Conservation (phyloP, 768 basidiomycete species). For the Galerina sulciceps region DNA sequence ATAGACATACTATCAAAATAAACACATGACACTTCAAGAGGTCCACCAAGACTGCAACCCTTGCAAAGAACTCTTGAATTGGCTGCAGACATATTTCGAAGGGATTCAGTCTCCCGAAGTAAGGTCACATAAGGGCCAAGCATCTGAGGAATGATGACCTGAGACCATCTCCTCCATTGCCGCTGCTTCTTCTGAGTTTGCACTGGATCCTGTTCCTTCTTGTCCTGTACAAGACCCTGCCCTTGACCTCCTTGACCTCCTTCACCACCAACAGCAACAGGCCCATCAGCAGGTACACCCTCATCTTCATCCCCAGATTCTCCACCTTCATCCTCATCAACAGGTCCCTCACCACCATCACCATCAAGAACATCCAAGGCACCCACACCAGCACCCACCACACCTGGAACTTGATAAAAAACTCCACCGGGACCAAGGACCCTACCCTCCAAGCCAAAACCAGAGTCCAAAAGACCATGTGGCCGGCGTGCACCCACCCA, state of each 20-base stretch:
- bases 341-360: no score
- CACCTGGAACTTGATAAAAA: not conserved
- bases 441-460: not conserved
- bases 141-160: constrained; percentile 7
- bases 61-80: not conserved
- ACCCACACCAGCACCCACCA: no score
- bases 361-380: no score
- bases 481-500: no score
- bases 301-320: no score
- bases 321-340: no score
- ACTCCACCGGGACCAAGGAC: not conserved
- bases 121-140: constrained; percentile 11
- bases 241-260: no score
- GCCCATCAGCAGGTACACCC: no score
- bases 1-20: constrained; percentile 14
- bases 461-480: no score
- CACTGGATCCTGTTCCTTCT: not conserved
- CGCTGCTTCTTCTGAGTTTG: constrained; percentile 3
- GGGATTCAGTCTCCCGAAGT: not conserved
- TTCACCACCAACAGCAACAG: not conserved
- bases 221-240: no score
- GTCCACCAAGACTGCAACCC: not conserved
- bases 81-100: not conserved
- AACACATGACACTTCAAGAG: constrained; percentile 4
- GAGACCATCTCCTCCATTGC: constrained; percentile 12